Base-by-base conservation (phyloP, 495 filamentous ascomycete genomes). In the Penicillium goetzii region DNA sequence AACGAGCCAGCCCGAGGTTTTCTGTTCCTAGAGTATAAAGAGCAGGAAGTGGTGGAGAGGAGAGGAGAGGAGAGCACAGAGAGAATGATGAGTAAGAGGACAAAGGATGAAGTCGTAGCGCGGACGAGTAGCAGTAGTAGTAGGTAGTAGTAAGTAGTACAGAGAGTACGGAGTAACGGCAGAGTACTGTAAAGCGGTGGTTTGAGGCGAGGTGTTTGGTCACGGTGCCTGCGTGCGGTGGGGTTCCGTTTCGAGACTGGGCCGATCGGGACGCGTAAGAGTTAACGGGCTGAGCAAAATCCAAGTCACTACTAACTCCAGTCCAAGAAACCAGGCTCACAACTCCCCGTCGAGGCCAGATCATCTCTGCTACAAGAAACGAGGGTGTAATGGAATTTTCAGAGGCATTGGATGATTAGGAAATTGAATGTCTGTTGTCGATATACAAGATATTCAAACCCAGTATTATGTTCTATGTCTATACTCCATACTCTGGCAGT, bases 141-240 rank as follows among this genome's bases (percentile, higher is more conserved):
- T 30, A 3, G 28, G 30, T 3, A 7, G 30, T 32, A 32, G n/a
- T n/a, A n/a, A n/a, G n/a, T 8, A 32, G 30, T 32, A 32, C 5
- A 32, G 30, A 32, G 30, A 32, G 30, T 32, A 32, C 30, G 30
- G 30, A 32, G 30, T 32, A 32, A 32, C 30, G 30, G 30, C 5
- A 32, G 30, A 32, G 30, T 32, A 32, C 30, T 32, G 30, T 32
- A 32, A n/a, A n/a, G n/a, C n/a, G n/a, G n/a, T n/a, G n/a, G n/a
- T n/a, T n/a, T 9, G 4, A 38, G 28, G 15, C 41, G 30, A 58
- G 45, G 50, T 66, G 66, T 68, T 67, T 59, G 65, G n/a, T n/a
- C n/a, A n/a, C n/a, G n/a, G 66, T 71, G 65, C 68, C 70, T 72
- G 70, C 70, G 70, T 73, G 68, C 70, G 70, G 70, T 73, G 70